phyloP scores from a whole-genome alignment of 192 early-diverging fungal species.

The Coemansia sp. region DNA sequence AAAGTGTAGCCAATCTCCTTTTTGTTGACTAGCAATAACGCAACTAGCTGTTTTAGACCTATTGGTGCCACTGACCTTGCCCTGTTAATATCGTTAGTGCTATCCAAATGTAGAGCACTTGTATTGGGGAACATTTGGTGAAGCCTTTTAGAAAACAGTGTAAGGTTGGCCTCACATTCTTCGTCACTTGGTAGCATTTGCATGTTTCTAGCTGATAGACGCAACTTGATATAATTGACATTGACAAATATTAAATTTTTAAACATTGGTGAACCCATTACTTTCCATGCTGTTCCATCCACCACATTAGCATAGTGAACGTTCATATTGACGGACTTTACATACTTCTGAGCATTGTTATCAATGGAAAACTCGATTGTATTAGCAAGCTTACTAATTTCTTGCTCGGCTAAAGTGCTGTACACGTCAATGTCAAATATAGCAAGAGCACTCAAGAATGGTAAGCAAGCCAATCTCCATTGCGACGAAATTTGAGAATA shows the following conservation, averaged over 20 bases:
- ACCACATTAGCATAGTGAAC: not conserved
- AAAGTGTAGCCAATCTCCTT: not conserved
- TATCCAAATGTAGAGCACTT: not conserved
- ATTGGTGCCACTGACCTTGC: not conserved
- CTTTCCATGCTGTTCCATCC: not conserved
- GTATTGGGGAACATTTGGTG: not conserved
- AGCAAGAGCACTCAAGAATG: not conserved
- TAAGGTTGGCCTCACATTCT: not conserved
- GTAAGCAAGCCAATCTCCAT: not conserved
- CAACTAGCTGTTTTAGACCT: not conserved
- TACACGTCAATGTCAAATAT: not conserved
- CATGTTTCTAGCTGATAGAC: not conserved
- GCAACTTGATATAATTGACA: not conserved
- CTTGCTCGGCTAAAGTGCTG: too few relatives aligned
- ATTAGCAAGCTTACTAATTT: not conserved
- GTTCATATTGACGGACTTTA: not conserved
- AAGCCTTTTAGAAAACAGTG: not conserved
- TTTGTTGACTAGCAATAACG: not conserved
- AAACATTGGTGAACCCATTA: not conserved
- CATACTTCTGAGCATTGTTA: not conserved
- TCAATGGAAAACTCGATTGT: not conserved
- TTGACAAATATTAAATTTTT: not conserved
- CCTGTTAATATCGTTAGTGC: not conserved
- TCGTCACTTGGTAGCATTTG: not conserved
- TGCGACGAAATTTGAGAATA: not conserved